phyloP scores from a whole-genome alignment of 495 filamentous ascomycete genomes.

The Neurospora discreta region DNA sequence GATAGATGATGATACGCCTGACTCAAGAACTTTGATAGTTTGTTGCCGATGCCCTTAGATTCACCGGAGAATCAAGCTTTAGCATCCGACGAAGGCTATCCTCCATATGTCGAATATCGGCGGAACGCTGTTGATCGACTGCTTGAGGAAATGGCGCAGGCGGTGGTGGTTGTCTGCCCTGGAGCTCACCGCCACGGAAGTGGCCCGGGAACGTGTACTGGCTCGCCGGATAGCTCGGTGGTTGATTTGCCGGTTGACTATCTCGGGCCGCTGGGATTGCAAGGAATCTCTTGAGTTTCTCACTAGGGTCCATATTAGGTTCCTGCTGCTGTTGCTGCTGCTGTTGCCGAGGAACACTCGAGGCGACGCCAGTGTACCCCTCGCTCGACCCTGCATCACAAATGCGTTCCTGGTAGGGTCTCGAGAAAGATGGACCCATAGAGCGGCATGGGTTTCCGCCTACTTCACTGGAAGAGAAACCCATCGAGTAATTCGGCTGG shows the following conservation, averaged over 20 bases:
- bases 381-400: slow-evolving; percentile 35
- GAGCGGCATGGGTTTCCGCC: slow-evolving; percentile 41
- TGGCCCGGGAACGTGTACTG: neutral
- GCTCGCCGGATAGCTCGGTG: neutral
- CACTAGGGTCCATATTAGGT: slow-evolving; percentile 12
- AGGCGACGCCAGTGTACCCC: slow-evolving; percentile 5
- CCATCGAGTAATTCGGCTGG: slow-evolving; percentile 31
- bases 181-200: neutral
- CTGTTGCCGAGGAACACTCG: neutral
- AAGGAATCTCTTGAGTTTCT: slow-evolving; percentile 23
- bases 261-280: slow-evolving; percentile 6
- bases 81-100: slow-evolving; percentile 38
- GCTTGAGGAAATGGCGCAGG: neutral
- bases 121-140: slow-evolving; percentile 6
- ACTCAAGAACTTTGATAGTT: slow-evolving; percentile 17
- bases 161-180: neutral
- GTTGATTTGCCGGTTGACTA: neutral
- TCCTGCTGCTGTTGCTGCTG: slow-evolving; percentile 7
- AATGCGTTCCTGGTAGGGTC: slow-evolving; percentile 55
- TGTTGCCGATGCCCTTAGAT: slow-evolving; percentile 2
- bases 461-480: slow-evolving; percentile 57
- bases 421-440: slow-evolving; percentile 55
- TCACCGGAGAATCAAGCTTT: slow-evolving; percentile 28
- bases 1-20: neutral
- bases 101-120: slow-evolving; percentile 34